Conservation (phyloP, 108 stramenopile genomes). For the Stephanodiscus minutulus region DNA sequence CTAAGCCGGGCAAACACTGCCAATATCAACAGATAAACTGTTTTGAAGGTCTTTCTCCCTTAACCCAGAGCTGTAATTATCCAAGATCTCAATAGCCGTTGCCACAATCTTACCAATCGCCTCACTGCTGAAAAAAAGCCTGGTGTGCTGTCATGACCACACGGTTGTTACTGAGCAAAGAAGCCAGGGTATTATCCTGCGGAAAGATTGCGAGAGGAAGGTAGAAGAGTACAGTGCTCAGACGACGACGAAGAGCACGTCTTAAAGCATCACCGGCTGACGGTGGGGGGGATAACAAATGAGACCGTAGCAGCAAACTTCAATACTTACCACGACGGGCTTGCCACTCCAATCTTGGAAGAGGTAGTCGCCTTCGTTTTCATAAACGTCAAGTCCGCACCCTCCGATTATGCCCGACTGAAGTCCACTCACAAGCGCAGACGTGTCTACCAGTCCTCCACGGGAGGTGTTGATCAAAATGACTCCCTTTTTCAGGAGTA, state of each 20-base stretch:
- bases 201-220: no score
- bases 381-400: constrained; percentile 74
- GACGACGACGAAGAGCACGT: no score
- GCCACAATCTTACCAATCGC: constrained; percentile 77
- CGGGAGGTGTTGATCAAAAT: constrained; percentile 77
- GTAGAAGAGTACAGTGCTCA: no score
- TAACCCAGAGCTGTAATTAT: constrained; percentile 43
- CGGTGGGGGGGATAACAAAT: no score
- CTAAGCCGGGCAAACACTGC: neutral
- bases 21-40: constrained; percentile 23
- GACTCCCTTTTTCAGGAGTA: constrained; percentile 63
- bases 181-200: constrained; percentile 45
- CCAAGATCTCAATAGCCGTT: constrained; percentile 66
- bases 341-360: constrained; percentile 78
- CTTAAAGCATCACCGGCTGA: no score
- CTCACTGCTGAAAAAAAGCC: constrained; percentile 83
- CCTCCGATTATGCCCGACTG: constrained; percentile 64
- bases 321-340: constrained; percentile 24
- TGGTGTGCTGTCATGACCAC: constrained; percentile 74
- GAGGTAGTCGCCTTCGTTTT: constrained; percentile 82
- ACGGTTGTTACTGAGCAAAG: constrained; percentile 61
- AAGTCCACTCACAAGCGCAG: constrained; percentile 63
- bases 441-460: constrained; percentile 77
- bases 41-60: constrained; percentile 46
- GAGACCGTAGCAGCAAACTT: no score